Evolutionary conservation across 2,329 filamentous ascomycete species (phyloP).

Genomic region (Chrysoporthe austroafricana): DNA sequence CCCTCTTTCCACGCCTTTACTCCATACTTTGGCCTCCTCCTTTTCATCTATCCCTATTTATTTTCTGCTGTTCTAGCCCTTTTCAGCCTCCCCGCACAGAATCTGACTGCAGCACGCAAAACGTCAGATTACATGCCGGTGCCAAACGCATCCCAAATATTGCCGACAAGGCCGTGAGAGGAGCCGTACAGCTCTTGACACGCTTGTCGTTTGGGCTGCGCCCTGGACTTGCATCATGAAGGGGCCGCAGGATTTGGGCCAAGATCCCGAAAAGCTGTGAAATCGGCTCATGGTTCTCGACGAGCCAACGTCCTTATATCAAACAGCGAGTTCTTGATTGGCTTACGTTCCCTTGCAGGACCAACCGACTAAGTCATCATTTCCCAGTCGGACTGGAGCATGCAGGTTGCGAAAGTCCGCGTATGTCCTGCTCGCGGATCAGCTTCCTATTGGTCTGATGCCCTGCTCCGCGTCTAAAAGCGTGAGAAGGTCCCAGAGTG

Average conservation of each 20-base stretch:
- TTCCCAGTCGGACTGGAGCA: constrained; percentile 1
- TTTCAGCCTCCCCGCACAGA: too few species aligned
- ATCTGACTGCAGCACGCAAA: neutral
- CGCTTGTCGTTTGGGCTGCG: neutral
- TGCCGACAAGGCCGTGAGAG: neutral
- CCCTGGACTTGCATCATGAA: neutral
- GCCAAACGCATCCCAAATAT: neutral
- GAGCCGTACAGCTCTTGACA: neutral
- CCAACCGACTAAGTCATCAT: constrained; percentile 20
- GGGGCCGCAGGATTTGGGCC: neutral
- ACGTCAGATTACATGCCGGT: neutral
- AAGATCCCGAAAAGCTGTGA: neutral
- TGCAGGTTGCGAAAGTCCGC: neutral
- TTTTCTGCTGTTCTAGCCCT: too few species aligned
- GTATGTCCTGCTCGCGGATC: neutral
- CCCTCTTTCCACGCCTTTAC: too few species aligned
- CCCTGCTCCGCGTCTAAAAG: constrained; percentile 15
- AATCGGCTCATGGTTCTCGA: neutral
- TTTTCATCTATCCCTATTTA: too few species aligned
- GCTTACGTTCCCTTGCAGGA: constrained; percentile 9
- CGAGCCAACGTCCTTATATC: constrained; percentile 3
- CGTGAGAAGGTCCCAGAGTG: constrained; percentile 10
- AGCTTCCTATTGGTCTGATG: constrained; percentile 6
- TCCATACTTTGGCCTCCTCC: too few species aligned
- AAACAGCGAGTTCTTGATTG: constrained; percentile 18